Base-by-base conservation (phyloP, 352 stramenopile species). In the Globisporangium megalacanthum region DNA sequence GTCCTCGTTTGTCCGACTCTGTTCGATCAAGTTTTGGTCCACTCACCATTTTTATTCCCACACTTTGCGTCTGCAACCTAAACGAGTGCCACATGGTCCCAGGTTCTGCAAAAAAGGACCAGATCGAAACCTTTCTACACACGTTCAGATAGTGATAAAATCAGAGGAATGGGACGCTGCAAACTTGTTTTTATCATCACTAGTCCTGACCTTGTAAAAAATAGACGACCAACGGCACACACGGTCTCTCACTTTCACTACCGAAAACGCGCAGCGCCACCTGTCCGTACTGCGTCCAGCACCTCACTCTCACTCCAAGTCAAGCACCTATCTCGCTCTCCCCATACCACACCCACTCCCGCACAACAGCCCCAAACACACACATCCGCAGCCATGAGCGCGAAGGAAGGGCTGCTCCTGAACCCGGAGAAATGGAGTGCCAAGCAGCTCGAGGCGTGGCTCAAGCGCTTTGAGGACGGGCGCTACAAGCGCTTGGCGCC, bases 391-490 rank as follows among this genome's bases (percentile, higher is more conserved):
- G 39, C 44, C 87, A 84, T 91, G 92, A 74, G 94, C 86, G 92
- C 94, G 81, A 86, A 96, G 92, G 96, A 92, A 53, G 72, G 70
- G 49, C 58, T 87, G 53, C 58, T 89, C 52, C 62, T 88, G 11
- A 92, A 92, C 64, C 85, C 85, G n/a, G 79, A 88, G 62, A 70
- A 76, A 51, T 95, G 85, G 85, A 89, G 65, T 52, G 64, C 76
- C 55, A 85, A 89, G 64, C 81, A 95, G 68, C 70, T 95, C 17
- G 74, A 83, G 48, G 65, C 75, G 54, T 95, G 82, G 82, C 74
- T 95, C 44, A 74, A 65, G 46, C 73, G 72, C 52, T 93, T 89
- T 54, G 85, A 95, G 53, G 58, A 75, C 49, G 83, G 85, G 4
- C 82, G 85, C 44, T 95, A 88, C 57, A 77, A 73, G 29, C 42